These are phyloP conservation scores for Pugionium dolabratum DNA, from an alignment of 345 rosid genomes.

Conservation along the genomic window DNA sequence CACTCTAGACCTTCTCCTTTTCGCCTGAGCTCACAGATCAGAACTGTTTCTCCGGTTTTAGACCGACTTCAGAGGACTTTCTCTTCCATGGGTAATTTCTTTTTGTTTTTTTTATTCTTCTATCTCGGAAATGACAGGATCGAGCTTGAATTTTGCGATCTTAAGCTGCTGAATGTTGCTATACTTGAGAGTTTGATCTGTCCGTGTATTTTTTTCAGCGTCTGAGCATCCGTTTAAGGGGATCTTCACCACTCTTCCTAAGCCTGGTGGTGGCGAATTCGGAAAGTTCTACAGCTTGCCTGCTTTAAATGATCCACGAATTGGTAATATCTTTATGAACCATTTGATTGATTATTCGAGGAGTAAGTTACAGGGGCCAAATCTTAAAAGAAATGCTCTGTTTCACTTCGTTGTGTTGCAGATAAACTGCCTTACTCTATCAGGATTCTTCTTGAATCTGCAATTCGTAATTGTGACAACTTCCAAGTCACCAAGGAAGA, in stretches of 20 bases:
- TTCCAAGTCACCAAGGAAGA: slow-evolving; percentile 79
- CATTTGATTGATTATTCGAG: background rate
- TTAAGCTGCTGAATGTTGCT: background rate
- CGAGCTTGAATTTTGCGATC: background rate
- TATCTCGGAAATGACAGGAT: slow-evolving; percentile 22
- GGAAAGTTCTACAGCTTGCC: slow-evolving; percentile 94
- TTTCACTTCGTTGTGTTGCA: slow-evolving; percentile 38
- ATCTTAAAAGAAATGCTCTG: slow-evolving; percentile 55
- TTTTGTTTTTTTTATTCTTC: background rate
- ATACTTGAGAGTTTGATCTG: background rate
- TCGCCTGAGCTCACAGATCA: slow-evolving; percentile 57
- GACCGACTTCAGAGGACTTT: slow-evolving; percentile 67
- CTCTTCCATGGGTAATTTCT: slow-evolving; percentile 71
- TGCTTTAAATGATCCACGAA: slow-evolving; percentile 90
- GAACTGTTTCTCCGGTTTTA: slow-evolving; percentile 58
- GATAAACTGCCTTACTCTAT: slow-evolving; percentile 76
- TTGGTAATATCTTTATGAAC: slow-evolving; percentile 50
- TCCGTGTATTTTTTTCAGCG: slow-evolving; percentile 50
- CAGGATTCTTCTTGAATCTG: slow-evolving; percentile 82
- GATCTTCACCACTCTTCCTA: slow-evolving; percentile 68
- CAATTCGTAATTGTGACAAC: slow-evolving; percentile 78
- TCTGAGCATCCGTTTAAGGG: slow-evolving; percentile 82
- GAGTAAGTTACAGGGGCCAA: slow-evolving; percentile 33
- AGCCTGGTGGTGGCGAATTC: slow-evolving; percentile 92
- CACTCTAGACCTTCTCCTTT: slow-evolving; percentile 62